Conservation (phyloP, 2,329 filamentous ascomycete genomes). For the Ceratocystis alfenasii region DNA sequence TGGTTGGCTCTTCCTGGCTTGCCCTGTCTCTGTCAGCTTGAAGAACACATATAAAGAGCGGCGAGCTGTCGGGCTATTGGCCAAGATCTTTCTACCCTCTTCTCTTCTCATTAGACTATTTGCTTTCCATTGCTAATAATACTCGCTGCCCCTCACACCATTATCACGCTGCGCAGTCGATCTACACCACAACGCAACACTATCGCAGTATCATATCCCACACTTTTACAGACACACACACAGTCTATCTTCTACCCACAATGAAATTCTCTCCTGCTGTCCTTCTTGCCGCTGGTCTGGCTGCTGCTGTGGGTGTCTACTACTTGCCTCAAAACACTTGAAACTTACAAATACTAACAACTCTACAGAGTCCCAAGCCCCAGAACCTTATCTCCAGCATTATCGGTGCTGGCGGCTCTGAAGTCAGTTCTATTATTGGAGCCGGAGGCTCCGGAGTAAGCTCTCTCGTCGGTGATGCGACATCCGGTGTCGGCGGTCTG, state of each 20-base stretch:
- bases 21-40: background rate
- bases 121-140: too few relatives aligned
- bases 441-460: slow-evolving; percentile 19
- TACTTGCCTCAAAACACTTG: background rate
- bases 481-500: slow-evolving; percentile 13
- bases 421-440: slow-evolving; percentile 19
- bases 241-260: slow-evolving; percentile 17
- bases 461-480: slow-evolving; percentile 18
- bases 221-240: background rate
- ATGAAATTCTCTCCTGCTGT: slow-evolving; percentile 32
- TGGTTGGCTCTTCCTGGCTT: too few relatives aligned
- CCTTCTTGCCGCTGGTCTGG: slow-evolving; percentile 28
- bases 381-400: slow-evolving; percentile 17
- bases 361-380: slow-evolving; percentile 7
- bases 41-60: background rate
- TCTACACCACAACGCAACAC: background rate
- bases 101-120: too few relatives aligned
- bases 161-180: background rate
- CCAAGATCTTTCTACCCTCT: too few relatives aligned
- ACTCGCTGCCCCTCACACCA: too few relatives aligned
- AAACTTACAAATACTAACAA: background rate
- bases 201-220: background rate
- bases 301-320: slow-evolving; percentile 27
- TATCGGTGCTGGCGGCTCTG: slow-evolving; percentile 20
- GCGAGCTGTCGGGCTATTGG: background rate